phyloP scores from a whole-genome alignment of 441 rosid genomes.

The Jatropha podagrica region DNA sequence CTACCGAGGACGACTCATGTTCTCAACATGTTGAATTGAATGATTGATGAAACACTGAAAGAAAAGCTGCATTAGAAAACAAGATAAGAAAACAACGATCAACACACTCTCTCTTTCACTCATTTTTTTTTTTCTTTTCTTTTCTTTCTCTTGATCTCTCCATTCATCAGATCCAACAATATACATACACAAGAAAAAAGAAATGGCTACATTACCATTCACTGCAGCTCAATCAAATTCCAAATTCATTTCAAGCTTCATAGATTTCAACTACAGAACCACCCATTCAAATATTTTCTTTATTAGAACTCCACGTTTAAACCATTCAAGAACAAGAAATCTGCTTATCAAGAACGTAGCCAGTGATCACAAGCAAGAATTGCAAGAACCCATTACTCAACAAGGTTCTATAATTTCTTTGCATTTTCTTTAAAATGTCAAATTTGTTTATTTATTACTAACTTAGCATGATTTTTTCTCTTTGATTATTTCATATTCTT shows the following conservation, averaged over 20 bases:
- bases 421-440: not conserved
- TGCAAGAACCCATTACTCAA: conserved; percentile 29
- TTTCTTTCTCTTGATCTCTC: not conserved
- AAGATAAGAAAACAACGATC: conserved; percentile 31
- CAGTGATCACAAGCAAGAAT: conserved; percentile 33
- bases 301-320: conserved; percentile 19
- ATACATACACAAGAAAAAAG: not conserved
- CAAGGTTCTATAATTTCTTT: conserved; percentile 23
- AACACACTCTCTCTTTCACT: conserved; percentile 35
- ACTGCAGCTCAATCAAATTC: conserved; percentile 23
- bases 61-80: not conserved
- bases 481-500: conserved; percentile 9
- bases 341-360: conserved; percentile 33
- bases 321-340: conserved; percentile 22
- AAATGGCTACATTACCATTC: conserved; percentile 37
- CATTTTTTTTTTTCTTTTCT: not conserved
- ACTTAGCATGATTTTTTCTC: not conserved
- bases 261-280: conserved; percentile 22
- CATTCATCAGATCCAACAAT: not conserved
- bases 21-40: conserved; percentile 14
- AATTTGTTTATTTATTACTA: not conserved
- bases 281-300: conserved; percentile 27
- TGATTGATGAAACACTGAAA: not conserved
- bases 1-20: conserved; percentile 9
- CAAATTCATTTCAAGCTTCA: conserved; percentile 25